Evolutionary conservation across 352 stramenopile genomes (phyloP), one percentile per base, ranked within the genome.

Genomic region (Saprolegnia parasitica): DNA sequence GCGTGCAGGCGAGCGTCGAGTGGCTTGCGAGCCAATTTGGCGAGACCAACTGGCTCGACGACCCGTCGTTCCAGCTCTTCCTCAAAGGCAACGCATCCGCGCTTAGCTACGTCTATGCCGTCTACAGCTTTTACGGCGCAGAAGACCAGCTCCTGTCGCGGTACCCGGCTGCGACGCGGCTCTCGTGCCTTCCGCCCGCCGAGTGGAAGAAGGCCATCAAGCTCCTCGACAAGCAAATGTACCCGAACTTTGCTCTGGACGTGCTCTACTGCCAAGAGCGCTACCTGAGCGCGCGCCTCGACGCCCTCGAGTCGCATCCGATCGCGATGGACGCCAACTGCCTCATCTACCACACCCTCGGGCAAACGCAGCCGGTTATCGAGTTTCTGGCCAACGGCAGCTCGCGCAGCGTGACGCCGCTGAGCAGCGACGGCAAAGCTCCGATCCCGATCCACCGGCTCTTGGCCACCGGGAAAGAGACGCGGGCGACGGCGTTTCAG

Each of bases 111-210:
- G 71, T 95, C 16, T 81, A 85, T 52, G 81, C 88, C 42, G 81
- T 95, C 35, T 95, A 95, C 58, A 71, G 80, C 0, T 95, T 95
- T 67, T 93, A 95, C 56, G 85, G 87, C 1, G 75, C 87, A 32
- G 63, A 40, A 3, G 65, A 56, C 2, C 71, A 72, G 5, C 88
- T 93, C 50, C 39, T 80, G 29, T 75, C 77, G 39, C 78, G 78
- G 6, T 93, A 81, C 65, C 77, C 79, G 1, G 73, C 81, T 42
- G 68, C 74, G 23, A 29, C 11, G 16, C 63, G 63, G 9, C 50
- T 55, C 21, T 45, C 18, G 10, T 37, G 45, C 29, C 50, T 70
- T 8, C 11, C 11, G 24, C 24, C 63, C 13, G 49, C 16, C n/a
- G 81, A 89, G 56, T 64, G 88, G 37, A 85, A 87, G 35, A 65